Evolutionary conservation across 768 basidiomycete species (phyloP).

Genomic region (Leccinum longicurvipes): DNA sequence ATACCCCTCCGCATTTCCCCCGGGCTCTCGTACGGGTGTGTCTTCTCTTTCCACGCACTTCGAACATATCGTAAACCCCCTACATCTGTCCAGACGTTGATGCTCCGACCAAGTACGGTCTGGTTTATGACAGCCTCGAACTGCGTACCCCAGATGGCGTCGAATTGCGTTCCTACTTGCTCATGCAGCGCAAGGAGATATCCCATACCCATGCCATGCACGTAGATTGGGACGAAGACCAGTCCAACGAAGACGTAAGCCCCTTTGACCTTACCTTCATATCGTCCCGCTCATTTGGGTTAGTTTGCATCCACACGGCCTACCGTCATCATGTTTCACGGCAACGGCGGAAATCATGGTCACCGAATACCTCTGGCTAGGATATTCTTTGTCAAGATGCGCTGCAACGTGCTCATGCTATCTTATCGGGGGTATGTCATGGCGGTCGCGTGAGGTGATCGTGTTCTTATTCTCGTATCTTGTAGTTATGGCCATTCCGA

Average conservation of each 20-base stretch:
- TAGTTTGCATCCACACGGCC: slow-evolving; percentile 58
- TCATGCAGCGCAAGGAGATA: slow-evolving; percentile 59
- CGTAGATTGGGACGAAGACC: slow-evolving; percentile 36
- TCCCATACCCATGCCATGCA: slow-evolving; percentile 31
- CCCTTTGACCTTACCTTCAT: background rate
- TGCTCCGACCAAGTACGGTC: slow-evolving; percentile 60
- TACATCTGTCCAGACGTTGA: slow-evolving; percentile 54
- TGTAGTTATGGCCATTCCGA: slow-evolving; percentile 84
- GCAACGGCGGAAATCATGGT: slow-evolving; percentile 83
- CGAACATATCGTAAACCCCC: background rate
- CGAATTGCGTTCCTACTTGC: slow-evolving; percentile 71
- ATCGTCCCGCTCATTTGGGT: background rate
- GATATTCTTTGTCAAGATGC: slow-evolving; percentile 76
- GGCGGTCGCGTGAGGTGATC: background rate
- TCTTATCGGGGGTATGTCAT: slow-evolving; percentile 81
- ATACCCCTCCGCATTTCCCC: slow-evolving; percentile 81
- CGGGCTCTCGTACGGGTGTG: slow-evolving; percentile 75
- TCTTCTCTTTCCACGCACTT: background rate
- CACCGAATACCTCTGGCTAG: slow-evolving; percentile 87
- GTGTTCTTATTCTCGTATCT: background rate
- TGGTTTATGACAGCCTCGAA: slow-evolving; percentile 73
- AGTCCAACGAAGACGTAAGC: slow-evolving; percentile 59
- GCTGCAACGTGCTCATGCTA: slow-evolving; percentile 92
- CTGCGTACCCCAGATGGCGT: slow-evolving; percentile 72
- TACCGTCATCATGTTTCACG: slow-evolving; percentile 92